These are phyloP conservation scores for Globisporangium emineosum DNA, from an alignment of 352 stramenopile genomes.

Conservation along the genomic window DNA sequence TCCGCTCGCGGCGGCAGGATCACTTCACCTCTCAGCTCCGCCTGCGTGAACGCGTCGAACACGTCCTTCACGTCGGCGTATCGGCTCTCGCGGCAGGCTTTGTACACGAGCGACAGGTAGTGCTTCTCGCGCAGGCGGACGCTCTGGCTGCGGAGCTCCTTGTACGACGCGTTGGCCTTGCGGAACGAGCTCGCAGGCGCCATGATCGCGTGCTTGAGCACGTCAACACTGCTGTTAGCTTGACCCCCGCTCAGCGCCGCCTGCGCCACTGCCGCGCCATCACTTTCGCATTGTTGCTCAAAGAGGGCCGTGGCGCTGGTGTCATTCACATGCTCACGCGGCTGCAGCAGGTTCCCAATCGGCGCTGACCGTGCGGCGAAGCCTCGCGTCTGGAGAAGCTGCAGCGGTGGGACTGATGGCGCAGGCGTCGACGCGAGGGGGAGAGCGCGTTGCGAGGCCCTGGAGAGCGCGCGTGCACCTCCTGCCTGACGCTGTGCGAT, in stretches of 20 bases:
- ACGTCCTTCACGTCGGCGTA: slow-evolving; percentile 29
- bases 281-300: background rate
- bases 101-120: slow-evolving; percentile 64
- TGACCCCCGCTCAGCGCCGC: too few species aligned
- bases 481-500: background rate
- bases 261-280: background rate
- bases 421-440: background rate
- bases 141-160: slow-evolving; percentile 17
- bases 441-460: too few species aligned
- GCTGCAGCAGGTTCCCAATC: slow-evolving; percentile 10
- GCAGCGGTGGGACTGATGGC: background rate
- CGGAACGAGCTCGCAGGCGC: background rate
- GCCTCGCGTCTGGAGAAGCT: slow-evolving; percentile 1
- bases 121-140: slow-evolving; percentile 30
- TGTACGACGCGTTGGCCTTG: background rate
- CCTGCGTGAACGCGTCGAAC: slow-evolving; percentile 39
- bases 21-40: slow-evolving; percentile 31
- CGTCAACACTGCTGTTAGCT: background rate
- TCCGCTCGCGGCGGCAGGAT: slow-evolving; percentile 15
- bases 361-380: background rate
- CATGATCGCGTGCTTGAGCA: slow-evolving; percentile 13
- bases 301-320: background rate
- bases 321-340: background rate
- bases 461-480: background rate
- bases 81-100: slow-evolving; percentile 38